phyloP scores from a whole-genome alignment of 306 rosid species.

The Prunus kanzakura region DNA sequence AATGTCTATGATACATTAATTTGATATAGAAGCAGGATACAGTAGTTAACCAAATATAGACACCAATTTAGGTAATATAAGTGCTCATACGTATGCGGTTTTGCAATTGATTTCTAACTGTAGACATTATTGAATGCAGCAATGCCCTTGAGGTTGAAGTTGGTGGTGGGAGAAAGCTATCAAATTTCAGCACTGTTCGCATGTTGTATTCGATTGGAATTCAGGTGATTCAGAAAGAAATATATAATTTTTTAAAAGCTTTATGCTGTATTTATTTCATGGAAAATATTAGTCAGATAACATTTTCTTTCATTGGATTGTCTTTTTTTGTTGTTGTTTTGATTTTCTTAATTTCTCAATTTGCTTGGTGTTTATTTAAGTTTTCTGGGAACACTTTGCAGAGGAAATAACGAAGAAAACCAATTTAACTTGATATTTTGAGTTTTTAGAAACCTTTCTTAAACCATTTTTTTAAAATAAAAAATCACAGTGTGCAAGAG shows the following conservation, averaged over 20 bases:
- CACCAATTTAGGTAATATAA: neutral
- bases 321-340: neutral
- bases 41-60: neutral
- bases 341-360: neutral
- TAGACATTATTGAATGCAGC: conserved; percentile 44
- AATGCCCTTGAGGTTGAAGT: conserved; percentile 85
- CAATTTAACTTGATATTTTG: neutral
- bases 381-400: neutral
- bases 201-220: conserved; percentile 85
- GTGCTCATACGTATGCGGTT: neutral
- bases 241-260: neutral
- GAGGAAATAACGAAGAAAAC: neutral
- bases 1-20: neutral
- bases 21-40: neutral
- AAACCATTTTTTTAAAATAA: too few relatives aligned
- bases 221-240: conserved; percentile 56
- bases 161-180: conserved; percentile 94
- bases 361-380: neutral
- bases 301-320: neutral
- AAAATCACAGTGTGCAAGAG: too few relatives aligned
- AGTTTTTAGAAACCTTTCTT: neutral
- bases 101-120: conserved; percentile 20
- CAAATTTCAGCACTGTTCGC: conserved; percentile 77
- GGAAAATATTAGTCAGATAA: neutral
- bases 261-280: neutral